phyloP scores from a whole-genome alignment of 169 alveolate species.

The Cyclospora cayetanensis region DNA sequence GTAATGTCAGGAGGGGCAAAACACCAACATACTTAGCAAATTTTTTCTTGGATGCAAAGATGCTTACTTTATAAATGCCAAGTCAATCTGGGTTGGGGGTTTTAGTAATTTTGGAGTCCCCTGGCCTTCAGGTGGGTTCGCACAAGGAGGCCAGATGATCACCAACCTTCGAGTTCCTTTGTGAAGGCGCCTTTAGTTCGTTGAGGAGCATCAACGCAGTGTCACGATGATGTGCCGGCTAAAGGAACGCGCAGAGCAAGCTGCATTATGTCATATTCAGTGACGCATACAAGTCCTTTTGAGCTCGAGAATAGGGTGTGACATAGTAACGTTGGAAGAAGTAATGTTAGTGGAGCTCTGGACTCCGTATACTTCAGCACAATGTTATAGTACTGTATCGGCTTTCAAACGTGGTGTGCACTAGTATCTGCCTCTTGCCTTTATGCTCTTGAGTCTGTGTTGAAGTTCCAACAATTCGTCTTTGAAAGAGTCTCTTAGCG shows the following conservation, averaged over 20 bases:
- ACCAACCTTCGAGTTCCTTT: conserved; percentile 34
- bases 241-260: background rate
- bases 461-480: conserved; percentile 65
- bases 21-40: background rate
- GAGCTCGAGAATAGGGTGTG: too few species aligned
- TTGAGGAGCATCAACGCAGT: conserved; percentile 51
- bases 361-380: background rate
- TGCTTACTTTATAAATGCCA: background rate
- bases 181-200: background rate
- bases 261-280: too few species aligned
- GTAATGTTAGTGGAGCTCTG: too few species aligned
- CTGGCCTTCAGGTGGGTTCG: background rate
- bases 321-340: too few species aligned
- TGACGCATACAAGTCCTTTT: too few species aligned
- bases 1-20: background rate
- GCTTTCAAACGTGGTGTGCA: background rate
- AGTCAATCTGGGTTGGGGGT: background rate
- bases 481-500: conserved; percentile 57
- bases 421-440: conserved; percentile 29
- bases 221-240: conserved; percentile 62
- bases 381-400: background rate
- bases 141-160: too few species aligned
- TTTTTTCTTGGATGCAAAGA: background rate
- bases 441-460: conserved; percentile 47
- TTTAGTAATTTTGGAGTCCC: background rate